Evolutionary conservation across 768 basidiomycete genomes (phyloP), one percentile per base, ranked within the genome.

Genomic region (Phlebiopsis gigantea): DNA sequence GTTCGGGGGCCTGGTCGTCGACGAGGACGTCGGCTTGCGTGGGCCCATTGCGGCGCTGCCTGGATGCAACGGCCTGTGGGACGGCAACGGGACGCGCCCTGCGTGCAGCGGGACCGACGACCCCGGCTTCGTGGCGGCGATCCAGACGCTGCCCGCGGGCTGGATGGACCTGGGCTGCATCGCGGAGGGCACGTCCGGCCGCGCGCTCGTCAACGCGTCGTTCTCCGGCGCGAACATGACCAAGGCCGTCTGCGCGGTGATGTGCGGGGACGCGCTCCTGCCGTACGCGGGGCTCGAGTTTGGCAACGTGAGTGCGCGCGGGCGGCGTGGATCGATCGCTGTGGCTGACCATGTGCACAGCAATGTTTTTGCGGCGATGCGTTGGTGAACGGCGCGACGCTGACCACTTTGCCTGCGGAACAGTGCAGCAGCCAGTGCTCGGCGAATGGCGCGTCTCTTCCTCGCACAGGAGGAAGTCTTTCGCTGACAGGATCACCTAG

Each of bases 241-340:
- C 5, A 57, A 55, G 46, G 62, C 58, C 10, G 55, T 46, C 24
- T 66, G 65, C 44, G 59, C 57, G 17, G 55, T 53, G 41, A 62
- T 57, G 56, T 66, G 65, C 51, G 63, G 55, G 8, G 49, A 56
- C 58, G 26, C 58, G 53, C 59, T 57, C 46, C 66, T 62, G 57
- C 50, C 55, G 48, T 60, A 65, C 53, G 68, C 67, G 6, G 68
- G 67, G 19, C 59, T 60, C 24, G 68, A 69, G 57, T 67, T 41
- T 30, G 58, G 58, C 1, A 54, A 59, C 34, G 58, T 59, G 24
- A 17, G 53, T 59, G 5, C 24, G 22, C 22, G 24, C 22, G 7
- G 5, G 14, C 19, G 12, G n/a, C 43, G n/a, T 17, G n/a, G 1
- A 15, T 10, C 29, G 3, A 17, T 2, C 29, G 1, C n/a, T 14